Conservation (phyloP, 2,329 filamentous ascomycete genomes). For the Hypoxylon sp. region DNA sequence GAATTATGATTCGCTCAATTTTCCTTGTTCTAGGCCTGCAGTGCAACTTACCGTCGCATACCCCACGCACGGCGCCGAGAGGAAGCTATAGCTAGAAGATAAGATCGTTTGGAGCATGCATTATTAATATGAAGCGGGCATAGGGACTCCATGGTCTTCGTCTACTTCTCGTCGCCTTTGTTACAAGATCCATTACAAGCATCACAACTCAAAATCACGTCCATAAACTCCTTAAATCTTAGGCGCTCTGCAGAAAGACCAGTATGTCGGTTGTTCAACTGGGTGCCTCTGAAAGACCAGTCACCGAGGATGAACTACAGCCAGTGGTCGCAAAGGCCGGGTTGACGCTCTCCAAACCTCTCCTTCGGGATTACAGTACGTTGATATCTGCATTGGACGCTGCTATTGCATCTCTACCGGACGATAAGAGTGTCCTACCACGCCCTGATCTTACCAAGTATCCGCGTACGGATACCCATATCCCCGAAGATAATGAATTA, state of each 20-base stretch:
- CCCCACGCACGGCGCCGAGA: constrained; percentile 16
- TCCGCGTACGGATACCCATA: constrained; percentile 48
- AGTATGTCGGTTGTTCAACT: constrained; percentile 44
- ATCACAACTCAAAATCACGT: background rate
- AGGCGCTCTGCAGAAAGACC: background rate
- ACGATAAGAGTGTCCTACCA: constrained; percentile 45
- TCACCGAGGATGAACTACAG: constrained; percentile 43
- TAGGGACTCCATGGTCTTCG: background rate
- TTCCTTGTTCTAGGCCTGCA: background rate
- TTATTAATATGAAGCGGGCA: background rate
- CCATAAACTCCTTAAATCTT: background rate
- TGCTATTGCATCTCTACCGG: constrained; percentile 45
- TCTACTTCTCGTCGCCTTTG: background rate
- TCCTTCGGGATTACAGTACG: constrained; percentile 42
- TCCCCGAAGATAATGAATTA: constrained; percentile 49
- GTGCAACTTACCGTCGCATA: constrained; percentile 24
- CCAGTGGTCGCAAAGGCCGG: constrained; percentile 46
- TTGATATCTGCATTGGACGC: constrained; percentile 46
- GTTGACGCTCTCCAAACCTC: constrained; percentile 39
- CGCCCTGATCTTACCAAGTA: constrained; percentile 50
- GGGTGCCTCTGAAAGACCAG: constrained; percentile 11
- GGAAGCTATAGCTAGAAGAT: constrained; percentile 11
- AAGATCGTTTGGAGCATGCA: constrained; percentile 6
- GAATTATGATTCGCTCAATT: constrained; percentile 17
- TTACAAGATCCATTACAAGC: background rate